Conservation (phyloP, 164 flowering plant species). For the Brasenia schreberi region DNA sequence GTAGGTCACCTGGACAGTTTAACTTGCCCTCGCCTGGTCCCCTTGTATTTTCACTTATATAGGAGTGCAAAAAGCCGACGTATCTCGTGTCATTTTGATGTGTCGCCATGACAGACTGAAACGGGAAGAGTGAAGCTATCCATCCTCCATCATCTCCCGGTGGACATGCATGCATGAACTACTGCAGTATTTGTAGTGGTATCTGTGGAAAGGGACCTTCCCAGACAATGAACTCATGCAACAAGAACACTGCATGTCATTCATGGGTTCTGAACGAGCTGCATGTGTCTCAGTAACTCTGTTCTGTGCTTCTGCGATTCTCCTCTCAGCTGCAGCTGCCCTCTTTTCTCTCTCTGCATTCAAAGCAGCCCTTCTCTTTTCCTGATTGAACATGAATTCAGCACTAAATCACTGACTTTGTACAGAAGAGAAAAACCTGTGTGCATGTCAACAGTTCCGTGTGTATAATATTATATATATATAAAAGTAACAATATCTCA, state of each 20-base stretch:
- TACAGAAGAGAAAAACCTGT: no score
- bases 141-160: conserved; percentile 58
- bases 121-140: conserved; percentile 10
- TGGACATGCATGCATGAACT: conserved; percentile 89
- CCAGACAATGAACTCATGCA: conserved; percentile 65
- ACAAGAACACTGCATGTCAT: conserved; percentile 49
- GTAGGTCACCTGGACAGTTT: no score
- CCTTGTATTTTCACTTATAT: no score
- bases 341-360: conserved; percentile 83
- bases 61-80: no score
- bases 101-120: neutral
- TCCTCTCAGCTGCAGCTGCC: conserved; percentile 93
- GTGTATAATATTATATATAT: no score
- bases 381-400: neutral
- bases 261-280: conserved; percentile 2
- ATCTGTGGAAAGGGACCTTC: conserved; percentile 81
- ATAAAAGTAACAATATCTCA: no score
- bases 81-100: no score
- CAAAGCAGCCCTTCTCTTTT: conserved; percentile 7
- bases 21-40: no score
- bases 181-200: conserved; percentile 89
- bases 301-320: conserved; percentile 39
- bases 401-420: neutral
- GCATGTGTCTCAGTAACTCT: conserved; percentile 18
- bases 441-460: no score